Evolutionary conservation across 495 filamentous ascomycete genomes (phyloP), one percentile per base, ranked within the genome.

Genomic region (Xylaria flabelliformis): DNA sequence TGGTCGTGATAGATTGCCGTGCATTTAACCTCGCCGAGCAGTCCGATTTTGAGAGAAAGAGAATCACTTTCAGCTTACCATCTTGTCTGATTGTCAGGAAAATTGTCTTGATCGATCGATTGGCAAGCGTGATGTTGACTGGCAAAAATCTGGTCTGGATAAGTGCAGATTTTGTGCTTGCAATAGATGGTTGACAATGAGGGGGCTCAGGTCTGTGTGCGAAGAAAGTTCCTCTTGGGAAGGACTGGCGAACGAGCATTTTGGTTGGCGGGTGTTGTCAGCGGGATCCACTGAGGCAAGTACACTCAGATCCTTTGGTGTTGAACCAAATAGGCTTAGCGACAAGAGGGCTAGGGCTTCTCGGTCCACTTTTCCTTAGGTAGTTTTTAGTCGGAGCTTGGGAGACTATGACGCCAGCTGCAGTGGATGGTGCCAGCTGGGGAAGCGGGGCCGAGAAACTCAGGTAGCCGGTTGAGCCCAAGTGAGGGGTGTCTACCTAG

Each of bases 31-130:
- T 64, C 59, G 12, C 51, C n/a, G 44, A 32, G 4, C n/a, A 50
- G 46, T n/a, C 59, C 8, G 53, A 29, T 44, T 26, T n/a, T 4
- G 13, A 61, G 7, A 65, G 19, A 51, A 67, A 63, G 65, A 3
- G 1, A 36, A 53, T 8, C n/a, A 39, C 32, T 21, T 62, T 55
- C 70, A 62, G 78, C 87, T 89, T 84, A 89, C 87, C 87, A 89
- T 89, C 79, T 87, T 89, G 85, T 83, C 80, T 84, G 81, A 83
- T 83, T 80, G 73, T 76, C 74, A 75, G 41, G 65, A 71, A 71
- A 67, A 76, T 64, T 77, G 67, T 79, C 63, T 75, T 77, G 72
- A 78, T 80, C 72, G 72, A 75, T 78, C 74, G 74, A 82, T 80
- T 82, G 74, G 83, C 85, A 81, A 85, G 84, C 80, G 70, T 78